These are phyloP conservation scores for Moelleriella libera DNA, from an alignment of 2,329 filamentous ascomycete species.

Conservation along the genomic window DNA sequence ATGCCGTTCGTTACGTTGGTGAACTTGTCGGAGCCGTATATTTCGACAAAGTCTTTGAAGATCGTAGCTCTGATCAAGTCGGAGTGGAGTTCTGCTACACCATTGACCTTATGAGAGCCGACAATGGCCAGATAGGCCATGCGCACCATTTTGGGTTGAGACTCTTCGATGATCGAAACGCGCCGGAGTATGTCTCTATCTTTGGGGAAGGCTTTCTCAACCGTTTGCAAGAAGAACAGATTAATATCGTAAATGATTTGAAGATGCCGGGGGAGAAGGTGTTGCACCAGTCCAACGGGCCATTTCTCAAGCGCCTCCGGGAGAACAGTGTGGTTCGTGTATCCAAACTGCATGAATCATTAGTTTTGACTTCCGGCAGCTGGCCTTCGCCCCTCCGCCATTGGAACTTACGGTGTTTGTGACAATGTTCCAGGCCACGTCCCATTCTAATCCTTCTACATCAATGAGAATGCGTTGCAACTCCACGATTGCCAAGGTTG, in stretches of 20 bases:
- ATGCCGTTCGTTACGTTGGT: conserved; percentile 98
- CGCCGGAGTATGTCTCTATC: conserved; percentile 73
- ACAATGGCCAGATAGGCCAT: conserved; percentile 95
- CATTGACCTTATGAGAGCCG: conserved; percentile 98
- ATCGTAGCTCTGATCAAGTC: conserved; percentile 98
- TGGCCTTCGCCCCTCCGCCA: not conserved
- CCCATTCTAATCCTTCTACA: conserved; percentile 82
- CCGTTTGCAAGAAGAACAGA: conserved; percentile 76
- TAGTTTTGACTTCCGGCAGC: not conserved
- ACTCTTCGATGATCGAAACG: conserved; percentile 97
- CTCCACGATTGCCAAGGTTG: conserved; percentile 90
- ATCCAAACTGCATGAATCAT: conserved; percentile 54
- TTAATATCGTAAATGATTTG: conserved; percentile 99
- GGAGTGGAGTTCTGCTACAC: conserved; percentile 92
- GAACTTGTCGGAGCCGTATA: conserved; percentile 95
- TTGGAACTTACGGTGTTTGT: conserved; percentile 41
- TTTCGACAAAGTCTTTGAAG: conserved; percentile 94
- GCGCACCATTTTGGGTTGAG: conserved; percentile 91
- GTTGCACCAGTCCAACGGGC: conserved; percentile 85
- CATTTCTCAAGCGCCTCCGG: conserved; percentile 97
- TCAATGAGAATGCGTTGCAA: conserved; percentile 87
- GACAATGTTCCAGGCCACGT: conserved; percentile 77
- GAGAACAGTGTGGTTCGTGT: conserved; percentile 97
- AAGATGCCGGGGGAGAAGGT: conserved; percentile 83
- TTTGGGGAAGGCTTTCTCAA: conserved; percentile 82